Evolutionary conservation across 306 rosid genomes (phyloP).

Genomic region (Hippophae rhamnoides): DNA sequence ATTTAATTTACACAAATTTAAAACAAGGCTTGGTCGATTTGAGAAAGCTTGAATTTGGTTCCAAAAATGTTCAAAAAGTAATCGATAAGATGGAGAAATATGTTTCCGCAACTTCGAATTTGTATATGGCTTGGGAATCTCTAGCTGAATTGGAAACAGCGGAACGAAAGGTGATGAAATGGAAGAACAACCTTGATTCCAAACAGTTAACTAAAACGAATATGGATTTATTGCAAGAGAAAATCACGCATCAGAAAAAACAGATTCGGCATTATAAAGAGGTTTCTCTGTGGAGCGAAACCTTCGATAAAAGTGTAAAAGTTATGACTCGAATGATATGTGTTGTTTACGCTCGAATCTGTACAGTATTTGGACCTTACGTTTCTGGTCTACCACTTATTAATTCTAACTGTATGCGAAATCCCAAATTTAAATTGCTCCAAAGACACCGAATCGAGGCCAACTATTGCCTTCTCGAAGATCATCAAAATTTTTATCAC

Average conservation of each 20-base stretch:
- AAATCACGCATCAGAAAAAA: conserved; percentile 20
- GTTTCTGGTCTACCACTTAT: conserved; percentile 2
- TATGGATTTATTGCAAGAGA: conserved; percentile 26
- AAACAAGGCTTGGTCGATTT: conserved; percentile 19
- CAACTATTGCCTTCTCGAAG: conserved; percentile 22
- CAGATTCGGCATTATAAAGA: conserved; percentile 39
- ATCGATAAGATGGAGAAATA: conserved; percentile 40
- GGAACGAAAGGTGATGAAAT: conserved; percentile 29
- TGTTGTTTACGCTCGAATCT: conserved; percentile 39
- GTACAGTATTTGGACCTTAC: conserved; percentile 29
- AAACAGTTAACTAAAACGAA: conserved; percentile 24
- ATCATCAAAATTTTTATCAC: conserved; percentile 12
- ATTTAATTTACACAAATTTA: conserved; percentile 22
- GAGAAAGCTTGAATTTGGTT: conserved; percentile 20
- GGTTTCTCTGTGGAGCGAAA: conserved; percentile 51
- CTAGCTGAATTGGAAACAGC: conserved; percentile 37
- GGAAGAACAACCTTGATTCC: conserved; percentile 13
- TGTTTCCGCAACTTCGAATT: conserved; percentile 21
- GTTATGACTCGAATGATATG: conserved; percentile 43
- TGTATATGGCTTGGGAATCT: conserved; percentile 35
- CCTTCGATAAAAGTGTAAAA: conserved; percentile 38
- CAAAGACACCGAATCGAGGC: not conserved
- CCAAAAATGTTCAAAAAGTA: conserved; percentile 11
- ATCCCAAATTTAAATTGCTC: not conserved
- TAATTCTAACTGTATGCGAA: too few species aligned